These are phyloP conservation scores for Arabidopsis suecica DNA, from an alignment of 345 rosid species.

Conservation along the genomic window DNA sequence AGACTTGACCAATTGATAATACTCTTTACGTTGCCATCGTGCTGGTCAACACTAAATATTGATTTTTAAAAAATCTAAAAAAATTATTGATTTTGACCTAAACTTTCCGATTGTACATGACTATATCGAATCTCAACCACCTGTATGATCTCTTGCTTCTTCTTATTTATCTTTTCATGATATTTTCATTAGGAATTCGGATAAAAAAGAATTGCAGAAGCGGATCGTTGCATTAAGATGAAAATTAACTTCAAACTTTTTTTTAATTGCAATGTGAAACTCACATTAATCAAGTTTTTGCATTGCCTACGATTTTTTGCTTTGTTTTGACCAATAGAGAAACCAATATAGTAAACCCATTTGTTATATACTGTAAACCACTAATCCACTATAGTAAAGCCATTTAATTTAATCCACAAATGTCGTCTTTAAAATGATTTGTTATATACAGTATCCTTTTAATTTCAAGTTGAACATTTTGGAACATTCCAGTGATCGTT, in stretches of 20 bases:
- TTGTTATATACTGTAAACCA: neutral
- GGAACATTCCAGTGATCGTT: neutral
- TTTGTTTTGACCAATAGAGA: neutral
- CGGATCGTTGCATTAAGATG: no score
- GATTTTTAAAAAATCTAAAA: no score
- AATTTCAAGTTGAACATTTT: neutral
- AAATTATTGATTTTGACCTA: neutral
- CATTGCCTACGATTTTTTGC: neutral
- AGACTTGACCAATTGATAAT: constrained; percentile 7
- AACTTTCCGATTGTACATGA: neutral
- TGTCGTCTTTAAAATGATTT: neutral
- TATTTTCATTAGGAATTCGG: no score
- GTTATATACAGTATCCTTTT: neutral
- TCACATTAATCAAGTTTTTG: neutral
- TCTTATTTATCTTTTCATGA: no score
- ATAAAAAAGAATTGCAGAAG: no score
- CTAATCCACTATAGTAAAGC: no score
- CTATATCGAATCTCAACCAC: no score
- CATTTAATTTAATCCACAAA: no score
- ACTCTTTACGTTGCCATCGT: neutral
- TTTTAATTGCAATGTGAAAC: neutral
- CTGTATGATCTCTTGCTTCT: no score
- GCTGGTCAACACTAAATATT: neutral
- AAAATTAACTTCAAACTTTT: no score
- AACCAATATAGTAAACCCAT: neutral